Conservation (phyloP, 2,329 filamentous ascomycete species). For the Fusarium sp. region DNA sequence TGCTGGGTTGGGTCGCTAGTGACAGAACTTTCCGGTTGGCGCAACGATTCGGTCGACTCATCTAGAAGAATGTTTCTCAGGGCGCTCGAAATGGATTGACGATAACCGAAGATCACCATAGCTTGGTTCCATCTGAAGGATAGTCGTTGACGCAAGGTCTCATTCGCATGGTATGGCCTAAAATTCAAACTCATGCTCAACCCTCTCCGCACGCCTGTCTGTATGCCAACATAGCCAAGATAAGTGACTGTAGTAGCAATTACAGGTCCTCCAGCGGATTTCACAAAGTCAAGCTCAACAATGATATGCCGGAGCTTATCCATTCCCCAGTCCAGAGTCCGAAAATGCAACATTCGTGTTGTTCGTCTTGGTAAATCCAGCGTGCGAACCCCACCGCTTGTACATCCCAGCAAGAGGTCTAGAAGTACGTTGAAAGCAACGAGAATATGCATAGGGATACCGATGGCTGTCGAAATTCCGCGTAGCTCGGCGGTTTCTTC, state of each 20-base stretch:
- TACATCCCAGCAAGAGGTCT: conserved; percentile 74
- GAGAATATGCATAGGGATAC: conserved; percentile 68
- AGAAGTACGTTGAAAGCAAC: conserved; percentile 72
- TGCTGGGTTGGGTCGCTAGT: background rate
- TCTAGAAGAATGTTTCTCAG: conserved; percentile 41
- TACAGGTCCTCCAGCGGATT: conserved; percentile 48
- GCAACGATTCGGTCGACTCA: background rate
- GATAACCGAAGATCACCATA: conserved; percentile 42
- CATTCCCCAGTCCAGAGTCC: conserved; percentile 68
- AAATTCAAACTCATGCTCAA: conserved; percentile 63
- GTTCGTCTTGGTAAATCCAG: conserved; percentile 15
- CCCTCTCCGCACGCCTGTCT: conserved; percentile 59
- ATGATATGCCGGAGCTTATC: conserved; percentile 60
- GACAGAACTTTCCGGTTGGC: accelerated
- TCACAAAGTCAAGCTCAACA: conserved; percentile 64
- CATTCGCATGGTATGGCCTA: conserved; percentile 50
- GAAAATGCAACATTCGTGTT: conserved; percentile 62
- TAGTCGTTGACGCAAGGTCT: conserved; percentile 18
- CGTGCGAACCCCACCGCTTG: conserved; percentile 57
- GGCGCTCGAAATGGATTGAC: conserved; percentile 44
- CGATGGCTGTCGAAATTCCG: conserved; percentile 64
- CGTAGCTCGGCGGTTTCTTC: conserved; percentile 72
- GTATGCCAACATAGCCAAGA: conserved; percentile 61
- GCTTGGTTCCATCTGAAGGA: conserved; percentile 47
- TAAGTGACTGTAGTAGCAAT: conserved; percentile 61